A percentile compares a stretch with the other conserved stretches of the same genome.
Conservation (phyloP, 148 eudicot species). For the Rhododendron kiyosumense region DNA sequence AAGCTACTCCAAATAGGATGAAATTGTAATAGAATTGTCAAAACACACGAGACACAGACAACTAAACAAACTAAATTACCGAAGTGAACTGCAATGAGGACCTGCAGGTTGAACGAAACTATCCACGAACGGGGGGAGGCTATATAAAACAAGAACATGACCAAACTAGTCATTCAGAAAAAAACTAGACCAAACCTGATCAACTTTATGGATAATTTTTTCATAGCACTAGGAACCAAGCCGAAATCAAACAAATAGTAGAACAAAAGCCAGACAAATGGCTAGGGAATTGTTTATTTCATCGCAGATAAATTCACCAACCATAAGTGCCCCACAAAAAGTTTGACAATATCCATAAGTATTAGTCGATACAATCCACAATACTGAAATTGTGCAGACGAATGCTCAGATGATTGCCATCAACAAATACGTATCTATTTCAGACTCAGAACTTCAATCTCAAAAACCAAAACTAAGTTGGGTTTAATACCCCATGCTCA, state of each 20-base stretch:
- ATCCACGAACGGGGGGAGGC: not conserved
- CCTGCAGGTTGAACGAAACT: not conserved
- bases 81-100: not conserved
- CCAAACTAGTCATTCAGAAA: not conserved
- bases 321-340: not conserved
- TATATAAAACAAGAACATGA: not conserved
- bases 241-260: not conserved
- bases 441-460: slow-evolving; percentile 78
- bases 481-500: slow-evolving; percentile 92
- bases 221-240: not conserved
- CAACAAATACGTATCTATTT: slow-evolving; percentile 19
- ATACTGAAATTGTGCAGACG: not conserved
- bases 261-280: not conserved
- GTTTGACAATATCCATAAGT: not conserved
- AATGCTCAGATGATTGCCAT: not conserved
- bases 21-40: not conserved
- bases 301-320: not conserved
- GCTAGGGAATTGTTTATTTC: not conserved
- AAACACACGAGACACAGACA: not conserved
- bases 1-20: not conserved
- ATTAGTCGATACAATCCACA: not conserved
- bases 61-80: not conserved
- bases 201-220: not conserved
- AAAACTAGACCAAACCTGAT: not conserved
- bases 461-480: slow-evolving; percentile 72